Conservation (phyloP, 805 yeast species). For the Babjeviella inositovora region DNA sequence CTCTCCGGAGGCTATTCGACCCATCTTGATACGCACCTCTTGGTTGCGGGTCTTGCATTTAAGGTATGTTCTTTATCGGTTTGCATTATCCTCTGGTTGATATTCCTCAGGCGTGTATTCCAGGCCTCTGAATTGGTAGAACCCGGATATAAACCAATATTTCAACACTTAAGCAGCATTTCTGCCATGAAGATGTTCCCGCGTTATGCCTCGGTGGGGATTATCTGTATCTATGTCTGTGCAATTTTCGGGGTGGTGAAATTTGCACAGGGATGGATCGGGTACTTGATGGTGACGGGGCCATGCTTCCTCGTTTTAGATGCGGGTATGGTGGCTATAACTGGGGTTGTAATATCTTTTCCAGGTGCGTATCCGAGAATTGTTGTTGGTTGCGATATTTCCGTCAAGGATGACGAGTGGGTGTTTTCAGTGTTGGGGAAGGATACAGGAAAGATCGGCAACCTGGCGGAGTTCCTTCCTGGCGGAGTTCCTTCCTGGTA, state of each 20-base stretch:
- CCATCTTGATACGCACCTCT: slow-evolving; percentile 38
- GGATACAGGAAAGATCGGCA: too few species aligned
- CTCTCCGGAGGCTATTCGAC: slow-evolving; percentile 11
- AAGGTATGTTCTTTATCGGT: slow-evolving; percentile 59
- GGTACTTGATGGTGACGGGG: slow-evolving; percentile 47
- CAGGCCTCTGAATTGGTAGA: slow-evolving; percentile 6
- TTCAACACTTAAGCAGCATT: slow-evolving; percentile 14
- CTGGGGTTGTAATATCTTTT: too few species aligned
- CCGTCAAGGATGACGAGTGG: too few species aligned
- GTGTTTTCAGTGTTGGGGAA: too few species aligned
- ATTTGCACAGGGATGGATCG: slow-evolving; percentile 57
- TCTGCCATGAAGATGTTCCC: slow-evolving; percentile 24
- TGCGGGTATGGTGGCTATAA: slow-evolving; percentile 49
- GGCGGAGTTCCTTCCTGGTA: too few species aligned
- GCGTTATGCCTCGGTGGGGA: slow-evolving; percentile 24
- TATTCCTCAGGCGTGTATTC: slow-evolving; percentile 25
- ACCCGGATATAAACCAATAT: slow-evolving; percentile 17
- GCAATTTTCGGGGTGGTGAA: slow-evolving; percentile 65
- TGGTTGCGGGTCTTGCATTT: slow-evolving; percentile 66
- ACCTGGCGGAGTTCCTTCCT: too few species aligned
- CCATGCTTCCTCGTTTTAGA: slow-evolving; percentile 43
- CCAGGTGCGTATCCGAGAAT: too few species aligned
- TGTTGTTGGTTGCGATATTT: too few species aligned
- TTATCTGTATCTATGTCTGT: slow-evolving; percentile 41
- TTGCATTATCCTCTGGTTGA: slow-evolving; percentile 33